phyloP scores from a whole-genome alignment of 495 filamentous ascomycete species.

The Glonium stellatum region DNA sequence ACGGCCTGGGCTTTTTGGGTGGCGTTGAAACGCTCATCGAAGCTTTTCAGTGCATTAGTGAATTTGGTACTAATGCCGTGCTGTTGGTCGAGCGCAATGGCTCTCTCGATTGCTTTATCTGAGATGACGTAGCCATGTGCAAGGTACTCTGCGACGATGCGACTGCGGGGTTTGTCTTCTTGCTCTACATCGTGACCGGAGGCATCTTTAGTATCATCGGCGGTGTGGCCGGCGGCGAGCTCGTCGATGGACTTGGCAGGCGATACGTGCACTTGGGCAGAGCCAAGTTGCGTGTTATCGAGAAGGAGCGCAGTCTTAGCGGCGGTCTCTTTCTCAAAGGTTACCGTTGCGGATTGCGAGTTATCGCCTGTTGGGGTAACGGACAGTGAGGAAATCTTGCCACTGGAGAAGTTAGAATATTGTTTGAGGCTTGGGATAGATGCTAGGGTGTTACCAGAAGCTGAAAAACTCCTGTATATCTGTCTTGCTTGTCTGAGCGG shows the following conservation, averaged over 20 bases:
- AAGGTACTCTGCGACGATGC: constrained; percentile 92
- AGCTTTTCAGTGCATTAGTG: constrained; percentile 59
- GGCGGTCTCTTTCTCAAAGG: constrained; percentile 91
- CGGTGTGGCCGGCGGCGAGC: constrained; percentile 44
- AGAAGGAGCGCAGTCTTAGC: constrained; percentile 94
- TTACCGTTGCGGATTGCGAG: constrained; percentile 76
- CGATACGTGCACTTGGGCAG: constrained; percentile 70
- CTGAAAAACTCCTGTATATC: constrained; percentile 96
- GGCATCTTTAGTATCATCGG: constrained; percentile 38
- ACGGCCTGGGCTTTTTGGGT: constrained; percentile 67
- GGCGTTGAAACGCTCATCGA: constrained; percentile 77
- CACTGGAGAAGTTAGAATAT: constrained; percentile 47
- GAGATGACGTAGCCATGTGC: constrained; percentile 86
- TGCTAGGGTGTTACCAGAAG: constrained; percentile 67
- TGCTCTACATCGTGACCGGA: constrained; percentile 65
- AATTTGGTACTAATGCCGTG: constrained; percentile 79
- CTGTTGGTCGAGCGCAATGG: constrained; percentile 82
- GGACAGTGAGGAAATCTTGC: constrained; percentile 79
- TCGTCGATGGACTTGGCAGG: constrained; percentile 57
- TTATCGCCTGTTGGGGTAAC: constrained; percentile 59
- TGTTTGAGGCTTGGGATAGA: constrained; percentile 4
- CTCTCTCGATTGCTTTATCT: constrained; percentile 75
- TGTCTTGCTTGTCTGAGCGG: constrained; percentile 69
- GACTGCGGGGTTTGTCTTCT: constrained; percentile 88
- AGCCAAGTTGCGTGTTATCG: constrained; percentile 87